Base-by-base conservation (phyloP, 768 basidiomycete genomes). In the Suillus subalutaceus region DNA sequence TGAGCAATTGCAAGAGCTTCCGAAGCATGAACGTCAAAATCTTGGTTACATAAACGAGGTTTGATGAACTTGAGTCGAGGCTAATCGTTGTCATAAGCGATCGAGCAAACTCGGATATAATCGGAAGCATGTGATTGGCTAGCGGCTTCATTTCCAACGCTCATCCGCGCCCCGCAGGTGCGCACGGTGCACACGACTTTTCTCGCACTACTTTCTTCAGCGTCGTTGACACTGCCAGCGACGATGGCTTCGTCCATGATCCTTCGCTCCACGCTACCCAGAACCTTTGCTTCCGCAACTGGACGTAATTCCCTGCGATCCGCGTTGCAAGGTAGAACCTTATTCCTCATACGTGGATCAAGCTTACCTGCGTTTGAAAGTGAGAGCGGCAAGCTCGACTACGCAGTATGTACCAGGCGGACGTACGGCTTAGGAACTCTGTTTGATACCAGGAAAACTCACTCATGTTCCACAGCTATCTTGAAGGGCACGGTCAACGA, bases 401-500 rank as follows among this genome's bases (percentile, higher is more conserved):
- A 68, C 74, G 15, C 72, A 75, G 66, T 90, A 90, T 68, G 84
- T 90, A 70, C 88, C 90, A 57, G 90, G 90, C 10, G 59, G 59
- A 32, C 59, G 59, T 35, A 61, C 7, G 63, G 20, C 16, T 13
- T 38, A 30, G 9, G 16, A 52, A 50, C 26, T 48, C 18, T 58
- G 4, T 16, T 40, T 40, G 13, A 38, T 23, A 65, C 37, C 7
- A 8, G 35, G 13, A 4, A 38, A 38, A 4, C 30, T 60, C 59
- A 60, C 1, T 30, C 23, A 32, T 20, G 41, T 30, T 43, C 12
- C 12, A 60, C 68, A 94, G 95, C 96, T 66, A 86, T 97, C 73
- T 87, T 91, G 80, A 87, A 88, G 76, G 97, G 97, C 61, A 92
- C 94, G 38, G 96, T 95, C 67, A 99, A 99, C 80, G 97, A 99